These are phyloP conservation scores for Plenodomus biglobosus DNA, from an alignment of 2,329 filamentous ascomycete genomes.

Conservation along the genomic window DNA sequence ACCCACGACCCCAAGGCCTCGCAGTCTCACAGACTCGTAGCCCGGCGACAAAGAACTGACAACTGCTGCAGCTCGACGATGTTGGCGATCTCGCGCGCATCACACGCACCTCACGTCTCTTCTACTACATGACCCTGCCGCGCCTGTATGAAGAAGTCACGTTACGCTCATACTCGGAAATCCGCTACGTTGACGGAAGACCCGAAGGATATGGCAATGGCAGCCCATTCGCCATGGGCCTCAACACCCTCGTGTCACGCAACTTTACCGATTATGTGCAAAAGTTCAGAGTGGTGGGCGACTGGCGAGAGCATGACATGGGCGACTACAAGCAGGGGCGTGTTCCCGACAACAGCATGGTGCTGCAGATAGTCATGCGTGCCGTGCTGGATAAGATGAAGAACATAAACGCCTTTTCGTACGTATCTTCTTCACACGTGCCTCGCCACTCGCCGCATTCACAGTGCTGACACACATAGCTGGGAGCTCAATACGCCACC, in stretches of 20 bases:
- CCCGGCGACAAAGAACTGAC: constrained; percentile 16
- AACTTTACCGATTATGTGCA: constrained; percentile 56
- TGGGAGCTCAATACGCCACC: constrained; percentile 66
- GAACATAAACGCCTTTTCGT: constrained; percentile 57
- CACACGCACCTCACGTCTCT: constrained; percentile 61
- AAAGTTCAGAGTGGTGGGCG: constrained; percentile 55
- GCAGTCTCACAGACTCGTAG: background rate
- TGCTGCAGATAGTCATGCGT: constrained; percentile 62
- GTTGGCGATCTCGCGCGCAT: constrained; percentile 60
- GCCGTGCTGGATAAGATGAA: constrained; percentile 62
- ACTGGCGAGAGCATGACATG: constrained; percentile 60
- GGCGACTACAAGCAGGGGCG: constrained; percentile 61
- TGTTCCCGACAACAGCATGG: constrained; percentile 65
- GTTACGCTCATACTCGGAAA: constrained; percentile 60
- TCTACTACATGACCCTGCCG: constrained; percentile 66
- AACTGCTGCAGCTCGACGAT: constrained; percentile 55
- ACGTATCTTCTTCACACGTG: constrained; percentile 16
- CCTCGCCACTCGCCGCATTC: too few species aligned
- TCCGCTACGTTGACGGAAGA: constrained; percentile 59
- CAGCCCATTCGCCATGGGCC: constrained; percentile 64
- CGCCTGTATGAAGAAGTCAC: constrained; percentile 61
- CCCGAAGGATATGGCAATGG: constrained; percentile 64
- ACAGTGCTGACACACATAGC: constrained; percentile 37
- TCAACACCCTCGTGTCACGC: constrained; percentile 63
- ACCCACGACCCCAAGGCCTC: too few species aligned